Conservation (phyloP, 2,329 filamentous ascomycete genomes). For the Scopulariopsis brevicaulis region DNA sequence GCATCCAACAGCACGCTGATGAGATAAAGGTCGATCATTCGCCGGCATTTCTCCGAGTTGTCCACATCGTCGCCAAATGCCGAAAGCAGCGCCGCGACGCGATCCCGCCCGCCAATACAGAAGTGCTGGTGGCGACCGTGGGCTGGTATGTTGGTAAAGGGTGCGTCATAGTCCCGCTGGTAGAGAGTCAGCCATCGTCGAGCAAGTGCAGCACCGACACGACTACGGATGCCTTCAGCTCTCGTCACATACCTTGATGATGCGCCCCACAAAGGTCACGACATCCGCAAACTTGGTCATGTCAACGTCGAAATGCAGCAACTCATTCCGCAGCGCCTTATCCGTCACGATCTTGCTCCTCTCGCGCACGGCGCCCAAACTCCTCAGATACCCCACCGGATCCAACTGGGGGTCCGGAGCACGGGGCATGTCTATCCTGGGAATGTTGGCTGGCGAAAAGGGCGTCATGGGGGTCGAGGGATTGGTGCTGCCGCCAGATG, state of each 20-base stretch:
- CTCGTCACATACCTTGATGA: conserved; percentile 66
- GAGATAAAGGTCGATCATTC: conserved; percentile 67
- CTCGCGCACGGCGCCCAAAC: conserved; percentile 79
- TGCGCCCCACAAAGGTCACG: conserved; percentile 76
- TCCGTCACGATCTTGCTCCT: conserved; percentile 61
- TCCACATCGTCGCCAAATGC: conserved; percentile 61
- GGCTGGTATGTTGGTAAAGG: conserved; percentile 59
- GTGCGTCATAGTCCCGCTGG: conserved; percentile 43
- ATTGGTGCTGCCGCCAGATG: conserved; percentile 35
- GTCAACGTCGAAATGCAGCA: conserved; percentile 84
- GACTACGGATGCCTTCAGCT: background rate
- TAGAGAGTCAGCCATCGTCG: background rate
- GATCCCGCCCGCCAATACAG: conserved; percentile 64
- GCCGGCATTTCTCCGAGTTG: conserved; percentile 60
- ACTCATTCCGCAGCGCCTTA: conserved; percentile 64
- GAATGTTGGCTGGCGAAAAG: conserved; percentile 43
- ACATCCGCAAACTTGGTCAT: conserved; percentile 74
- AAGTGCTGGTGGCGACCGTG: conserved; percentile 83
- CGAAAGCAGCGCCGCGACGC: conserved; percentile 58
- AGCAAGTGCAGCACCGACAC: background rate
- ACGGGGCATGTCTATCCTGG: conserved; percentile 70
- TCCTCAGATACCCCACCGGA: conserved; percentile 82
- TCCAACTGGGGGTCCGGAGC: conserved; percentile 81
- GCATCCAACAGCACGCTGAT: conserved; percentile 76
- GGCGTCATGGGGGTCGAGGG: conserved; percentile 38